Evolutionary conservation across 306 rosid species (phyloP).

Genomic region (Erythrophleum fordii): DNA sequence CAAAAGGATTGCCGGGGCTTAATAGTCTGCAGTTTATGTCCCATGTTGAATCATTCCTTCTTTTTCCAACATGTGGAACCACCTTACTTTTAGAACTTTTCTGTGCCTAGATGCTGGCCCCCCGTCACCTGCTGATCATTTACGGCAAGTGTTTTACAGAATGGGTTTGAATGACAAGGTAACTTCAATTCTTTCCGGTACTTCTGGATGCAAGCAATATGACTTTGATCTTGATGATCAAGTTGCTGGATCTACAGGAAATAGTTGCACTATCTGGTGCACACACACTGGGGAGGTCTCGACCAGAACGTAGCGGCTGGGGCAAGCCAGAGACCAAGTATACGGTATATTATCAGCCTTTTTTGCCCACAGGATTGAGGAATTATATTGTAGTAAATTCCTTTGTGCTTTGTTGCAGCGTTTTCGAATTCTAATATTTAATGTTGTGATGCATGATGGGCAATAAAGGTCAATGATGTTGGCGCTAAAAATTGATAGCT

Average conservation of each 20-base stretch:
- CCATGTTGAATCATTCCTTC: neutral
- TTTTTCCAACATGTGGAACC: constrained; percentile 1
- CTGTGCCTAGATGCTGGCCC: constrained; percentile 87
- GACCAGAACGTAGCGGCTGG: constrained; percentile 99
- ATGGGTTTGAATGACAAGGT: constrained; percentile 96
- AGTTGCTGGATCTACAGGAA: constrained; percentile 66
- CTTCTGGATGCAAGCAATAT: constrained; percentile 15
- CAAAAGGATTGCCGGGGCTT: neutral
- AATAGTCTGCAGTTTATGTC: constrained; percentile 9
- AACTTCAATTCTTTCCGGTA: constrained; percentile 26
- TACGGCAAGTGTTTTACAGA: constrained; percentile 88
- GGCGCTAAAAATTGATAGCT: neutral
- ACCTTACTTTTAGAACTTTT: constrained; percentile 25
- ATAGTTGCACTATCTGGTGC: constrained; percentile 97
- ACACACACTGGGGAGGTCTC: constrained; percentile 93
- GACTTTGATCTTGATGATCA: constrained; percentile 39
- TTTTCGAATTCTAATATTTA: constrained; percentile 19
- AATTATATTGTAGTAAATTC: neutral
- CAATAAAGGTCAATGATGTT: neutral
- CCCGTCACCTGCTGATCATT: constrained; percentile 92
- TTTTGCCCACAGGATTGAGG: neutral
- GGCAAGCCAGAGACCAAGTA: constrained; percentile 96
- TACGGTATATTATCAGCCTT: constrained; percentile 59
- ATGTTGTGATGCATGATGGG: neutral
- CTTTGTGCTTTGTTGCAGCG: constrained; percentile 5